Conservation (phyloP, 176 grass and related monocot genomes). For the Aegilops longissima region DNA sequence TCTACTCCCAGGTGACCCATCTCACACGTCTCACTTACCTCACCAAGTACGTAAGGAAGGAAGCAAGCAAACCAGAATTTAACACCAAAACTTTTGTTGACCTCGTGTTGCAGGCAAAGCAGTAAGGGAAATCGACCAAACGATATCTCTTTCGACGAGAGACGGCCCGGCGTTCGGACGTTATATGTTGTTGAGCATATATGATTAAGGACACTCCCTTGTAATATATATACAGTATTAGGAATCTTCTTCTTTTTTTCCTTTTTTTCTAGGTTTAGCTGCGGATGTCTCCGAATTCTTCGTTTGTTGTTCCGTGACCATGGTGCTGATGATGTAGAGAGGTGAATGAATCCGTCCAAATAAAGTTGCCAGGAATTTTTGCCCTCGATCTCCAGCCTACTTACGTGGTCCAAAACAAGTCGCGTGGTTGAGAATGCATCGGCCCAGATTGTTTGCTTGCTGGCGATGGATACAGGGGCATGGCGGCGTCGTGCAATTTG, state of each 20-base stretch:
- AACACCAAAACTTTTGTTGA: background rate
- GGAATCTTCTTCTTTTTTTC: background rate
- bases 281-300: constrained; percentile 10
- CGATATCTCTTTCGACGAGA: background rate
- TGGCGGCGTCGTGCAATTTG: constrained; percentile 32
- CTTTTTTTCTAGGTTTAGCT: constrained; percentile 24
- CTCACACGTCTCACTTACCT: background rate
- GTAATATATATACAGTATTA: constrained; percentile 29
- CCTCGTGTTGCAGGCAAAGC: constrained; percentile 44
- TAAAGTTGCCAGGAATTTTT: constrained; percentile 33
- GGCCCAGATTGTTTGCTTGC: constrained; percentile 29
- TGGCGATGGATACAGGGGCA: constrained; percentile 32
- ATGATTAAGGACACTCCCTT: background rate
- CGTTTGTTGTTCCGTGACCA: background rate
- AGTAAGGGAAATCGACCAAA: background rate
- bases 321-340: constrained; percentile 37
- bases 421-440: constrained; percentile 31
- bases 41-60: too few relatives aligned
- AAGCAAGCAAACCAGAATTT: background rate
- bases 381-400: background rate
- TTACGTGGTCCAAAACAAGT: constrained; percentile 14
- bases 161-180: constrained; percentile 1
- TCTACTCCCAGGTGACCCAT: constrained; percentile 86
- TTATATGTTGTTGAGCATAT: constrained; percentile 21
- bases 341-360: constrained; percentile 41